Base-by-base conservation (phyloP, 305 asterid species). In the Plantago lanceolata region DNA sequence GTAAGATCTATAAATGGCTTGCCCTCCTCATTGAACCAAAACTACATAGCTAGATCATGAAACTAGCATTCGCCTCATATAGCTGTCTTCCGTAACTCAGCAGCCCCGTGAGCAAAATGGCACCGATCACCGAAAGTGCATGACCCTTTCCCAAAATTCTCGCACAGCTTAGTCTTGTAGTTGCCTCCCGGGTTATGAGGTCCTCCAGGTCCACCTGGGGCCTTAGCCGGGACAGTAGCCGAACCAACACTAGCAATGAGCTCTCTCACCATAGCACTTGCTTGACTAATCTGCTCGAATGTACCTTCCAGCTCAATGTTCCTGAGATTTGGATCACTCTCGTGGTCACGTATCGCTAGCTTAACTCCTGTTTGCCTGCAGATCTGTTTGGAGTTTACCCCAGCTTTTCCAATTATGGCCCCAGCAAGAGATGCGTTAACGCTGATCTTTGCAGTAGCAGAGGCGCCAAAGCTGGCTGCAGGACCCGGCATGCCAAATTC, bases 91-190 rank as follows among this genome's bases (percentile, higher is more conserved):
- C 95, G 85, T 56, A 90, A 69, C 81, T 90, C 96, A 28, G 84
- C 74, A 8, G 74, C 87, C 53, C 97, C 97, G 18, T 91, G 97
- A 4, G 97, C 96, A 49, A 91, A 90, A 71, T 90, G 96, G 71
- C 97, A 90, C 81, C 88, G 72, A 8, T 86, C 96, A 19, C 94
- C 97, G 24, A 91, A 91, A 0, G 97, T 91, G 83, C 97, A 91
- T 7, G 92, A 76, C 33, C 97, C 96, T 62, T 82, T 86, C 8
- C 79, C 48, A 55, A 86, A 91, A 48, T 88, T 91, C 78, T 86
- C 97, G 48, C 97, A 91, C 0, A 88, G 77, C 76, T 88, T 91
- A 5, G 96, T 91, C 85, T 86, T 91, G 68, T 45, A 88, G 80
- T 84, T 84, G 78, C 78, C 82, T 19, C 76, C 76, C 0, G 73